Evolutionary conservation across 139 green algal species (phyloP).

Genomic region (Eudorina sp.): DNA sequence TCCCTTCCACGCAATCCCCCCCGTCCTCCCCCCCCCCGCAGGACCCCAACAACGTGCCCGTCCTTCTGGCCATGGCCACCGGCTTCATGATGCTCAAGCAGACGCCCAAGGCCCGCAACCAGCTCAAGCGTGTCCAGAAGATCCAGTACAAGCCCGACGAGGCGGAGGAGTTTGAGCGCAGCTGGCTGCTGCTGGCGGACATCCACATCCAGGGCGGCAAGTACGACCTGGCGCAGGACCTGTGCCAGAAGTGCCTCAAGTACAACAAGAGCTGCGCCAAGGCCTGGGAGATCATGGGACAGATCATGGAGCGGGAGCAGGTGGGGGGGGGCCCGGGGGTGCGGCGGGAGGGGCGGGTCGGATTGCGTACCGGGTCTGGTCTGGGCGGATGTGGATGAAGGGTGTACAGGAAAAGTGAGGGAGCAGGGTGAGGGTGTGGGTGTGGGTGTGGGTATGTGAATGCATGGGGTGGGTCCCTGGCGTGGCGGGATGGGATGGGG

Average conservation of each 20-base stretch:
- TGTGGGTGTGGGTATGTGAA: too few species aligned
- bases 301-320: conserved; percentile 83
- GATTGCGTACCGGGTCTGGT: too few species aligned
- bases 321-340: neutral
- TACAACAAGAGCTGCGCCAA: conserved; percentile 88
- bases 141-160: conserved; percentile 81
- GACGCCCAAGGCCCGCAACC: conserved; percentile 81
- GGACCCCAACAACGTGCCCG: conserved; percentile 79
- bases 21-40: neutral
- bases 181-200: conserved; percentile 86
- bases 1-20: neutral
- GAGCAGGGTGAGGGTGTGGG: too few species aligned
- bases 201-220: conserved; percentile 85
- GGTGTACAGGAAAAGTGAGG: too few species aligned
- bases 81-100: conserved; percentile 86
- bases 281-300: conserved; percentile 83
- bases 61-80: conserved; percentile 82
- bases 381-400: too few species aligned
- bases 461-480: too few species aligned
- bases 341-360: too few species aligned
- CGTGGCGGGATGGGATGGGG: too few species aligned
- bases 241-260: conserved; percentile 85
- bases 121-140: conserved; percentile 80
- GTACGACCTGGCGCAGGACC: conserved; percentile 79
- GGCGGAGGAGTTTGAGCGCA: conserved; percentile 83